Evolutionary conservation across 2,329 filamentous ascomycete genomes (phyloP).

Genomic region (Leptographium lundbergii): DNA sequence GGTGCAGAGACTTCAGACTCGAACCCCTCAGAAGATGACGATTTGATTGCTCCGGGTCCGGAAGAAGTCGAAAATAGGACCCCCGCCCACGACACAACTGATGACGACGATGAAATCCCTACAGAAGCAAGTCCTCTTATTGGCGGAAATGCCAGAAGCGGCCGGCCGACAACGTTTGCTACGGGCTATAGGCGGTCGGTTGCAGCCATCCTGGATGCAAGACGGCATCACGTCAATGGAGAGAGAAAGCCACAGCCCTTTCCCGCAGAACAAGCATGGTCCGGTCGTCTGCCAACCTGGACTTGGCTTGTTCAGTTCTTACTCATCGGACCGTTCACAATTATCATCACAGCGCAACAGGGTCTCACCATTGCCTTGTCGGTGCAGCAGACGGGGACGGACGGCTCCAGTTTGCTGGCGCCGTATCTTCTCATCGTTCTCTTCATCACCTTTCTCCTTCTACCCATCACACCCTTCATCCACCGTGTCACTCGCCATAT

Average conservation of each 20-base stretch:
- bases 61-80: slow-evolving; percentile 17
- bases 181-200: slow-evolving; percentile 41
- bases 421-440: slow-evolving; percentile 60
- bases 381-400: slow-evolving; percentile 68
- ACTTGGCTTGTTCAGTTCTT: slow-evolving; percentile 83
- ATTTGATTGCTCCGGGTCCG: slow-evolving; percentile 26
- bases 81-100: neutral
- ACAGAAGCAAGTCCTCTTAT: slow-evolving; percentile 43
- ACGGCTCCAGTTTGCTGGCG: slow-evolving; percentile 60
- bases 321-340: slow-evolving; percentile 61
- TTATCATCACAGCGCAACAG: slow-evolving; percentile 67
- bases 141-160: slow-evolving; percentile 11
- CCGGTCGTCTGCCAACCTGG: slow-evolving; percentile 63
- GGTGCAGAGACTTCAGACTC: slow-evolving; percentile 25
- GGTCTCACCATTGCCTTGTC: slow-evolving; percentile 60
- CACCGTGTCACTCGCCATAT: slow-evolving; percentile 78
- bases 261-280: slow-evolving; percentile 76
- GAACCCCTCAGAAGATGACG: slow-evolving; percentile 19
- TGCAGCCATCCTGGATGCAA: slow-evolving; percentile 16
- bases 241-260: slow-evolving; percentile 28
- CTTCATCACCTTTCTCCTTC: slow-evolving; percentile 57
- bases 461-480: slow-evolving; percentile 71
- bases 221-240: neutral
- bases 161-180: slow-evolving; percentile 36
- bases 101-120: slow-evolving; percentile 14